These are phyloP conservation scores for Nasturtium officinale DNA, from an alignment of 345 rosid genomes.

Conservation along the genomic window DNA sequence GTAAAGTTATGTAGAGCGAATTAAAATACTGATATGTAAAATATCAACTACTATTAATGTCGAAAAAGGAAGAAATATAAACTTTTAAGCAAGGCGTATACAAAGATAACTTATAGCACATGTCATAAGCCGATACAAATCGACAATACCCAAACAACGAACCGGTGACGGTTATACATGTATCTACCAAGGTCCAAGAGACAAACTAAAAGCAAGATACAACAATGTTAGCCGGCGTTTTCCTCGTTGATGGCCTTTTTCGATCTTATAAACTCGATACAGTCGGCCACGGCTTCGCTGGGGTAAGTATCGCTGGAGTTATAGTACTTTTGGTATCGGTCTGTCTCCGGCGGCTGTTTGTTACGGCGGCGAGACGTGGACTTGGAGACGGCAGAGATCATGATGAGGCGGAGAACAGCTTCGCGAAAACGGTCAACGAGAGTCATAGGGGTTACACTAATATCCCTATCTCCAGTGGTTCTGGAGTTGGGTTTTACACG, in stretches of 20 bases:
- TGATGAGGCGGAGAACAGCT: slow-evolving; percentile 64
- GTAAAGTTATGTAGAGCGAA: not conserved
- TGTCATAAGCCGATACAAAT: not conserved
- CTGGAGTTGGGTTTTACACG: slow-evolving; percentile 41
- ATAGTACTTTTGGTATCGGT: not conserved
- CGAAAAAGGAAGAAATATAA: not conserved
- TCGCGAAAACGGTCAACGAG: slow-evolving; percentile 62
- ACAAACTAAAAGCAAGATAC: not conserved
- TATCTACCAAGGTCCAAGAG: not conserved
- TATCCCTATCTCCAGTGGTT: slow-evolving; percentile 17
- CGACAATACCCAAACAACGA: not conserved
- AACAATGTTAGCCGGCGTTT: slow-evolving; percentile 5
- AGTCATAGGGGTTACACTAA: slow-evolving; percentile 47
- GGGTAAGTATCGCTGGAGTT: slow-evolving; percentile 51
- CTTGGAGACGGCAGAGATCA: slow-evolving; percentile 72
- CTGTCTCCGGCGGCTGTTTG: slow-evolving; percentile 8
- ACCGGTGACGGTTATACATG: not conserved
- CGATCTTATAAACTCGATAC: slow-evolving; percentile 81
- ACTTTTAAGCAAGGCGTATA: not conserved
- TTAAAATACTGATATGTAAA: not conserved
- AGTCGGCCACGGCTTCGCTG: slow-evolving; percentile 75
- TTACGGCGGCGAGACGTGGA: slow-evolving; percentile 20
- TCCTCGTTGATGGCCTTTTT: slow-evolving; percentile 46
- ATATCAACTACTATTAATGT: not conserved
- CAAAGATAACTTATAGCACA: not conserved